Conservation (phyloP, 2,329 filamentous ascomycete species). For the Ceratocystis destructans region DNA sequence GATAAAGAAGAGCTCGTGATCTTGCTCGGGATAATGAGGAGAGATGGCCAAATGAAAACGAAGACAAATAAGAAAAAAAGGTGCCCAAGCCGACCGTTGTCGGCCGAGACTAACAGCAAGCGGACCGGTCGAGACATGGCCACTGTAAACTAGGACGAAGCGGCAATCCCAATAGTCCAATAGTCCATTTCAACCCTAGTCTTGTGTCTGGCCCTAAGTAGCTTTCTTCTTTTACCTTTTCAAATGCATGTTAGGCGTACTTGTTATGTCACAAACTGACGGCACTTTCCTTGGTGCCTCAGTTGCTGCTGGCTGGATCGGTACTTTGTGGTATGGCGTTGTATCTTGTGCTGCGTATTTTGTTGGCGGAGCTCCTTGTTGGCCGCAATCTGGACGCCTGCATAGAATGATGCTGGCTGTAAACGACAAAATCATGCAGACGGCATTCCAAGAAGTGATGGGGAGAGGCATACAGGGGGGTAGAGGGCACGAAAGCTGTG, state of each 20-base stretch:
- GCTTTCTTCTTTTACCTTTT: neutral
- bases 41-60: no score
- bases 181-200: no score
- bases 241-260: neutral
- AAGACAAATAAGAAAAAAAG: no score
- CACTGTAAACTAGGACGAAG: no score
- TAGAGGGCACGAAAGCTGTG: neutral
- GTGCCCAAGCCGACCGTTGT: neutral
- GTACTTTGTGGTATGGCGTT: neutral
- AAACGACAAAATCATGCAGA: neutral
- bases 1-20: no score
- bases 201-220: no score
- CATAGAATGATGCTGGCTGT: neutral
- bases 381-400: neutral
- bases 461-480: neutral
- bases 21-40: no score
- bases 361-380: neutral
- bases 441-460: neutral
- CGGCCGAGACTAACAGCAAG: neutral
- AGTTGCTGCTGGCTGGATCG: neutral
- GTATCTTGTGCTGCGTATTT: neutral
- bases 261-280: no score
- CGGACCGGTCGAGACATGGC: neutral
- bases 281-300: no score
- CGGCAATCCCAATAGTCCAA: no score